phyloP scores from a whole-genome alignment of 75 land plant genomes.

The Pseudotsuga menziesii region DNA sequence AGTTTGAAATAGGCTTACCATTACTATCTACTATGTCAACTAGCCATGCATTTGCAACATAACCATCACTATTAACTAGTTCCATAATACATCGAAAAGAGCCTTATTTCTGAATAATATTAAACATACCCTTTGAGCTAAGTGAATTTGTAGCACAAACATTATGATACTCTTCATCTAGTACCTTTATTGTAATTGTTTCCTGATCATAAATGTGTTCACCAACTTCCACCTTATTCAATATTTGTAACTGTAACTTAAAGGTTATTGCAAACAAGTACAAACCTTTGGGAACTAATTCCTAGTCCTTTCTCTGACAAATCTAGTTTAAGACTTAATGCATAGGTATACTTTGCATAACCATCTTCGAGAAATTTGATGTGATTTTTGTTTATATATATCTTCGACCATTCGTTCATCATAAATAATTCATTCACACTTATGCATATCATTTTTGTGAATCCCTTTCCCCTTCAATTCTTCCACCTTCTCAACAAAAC shows the following conservation, averaged over 20 bases:
- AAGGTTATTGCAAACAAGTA: not conserved
- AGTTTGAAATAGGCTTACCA: not conserved
- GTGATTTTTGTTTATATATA: conserved; percentile 6
- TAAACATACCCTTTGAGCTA: conserved; percentile 52
- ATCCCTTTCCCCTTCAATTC: no score
- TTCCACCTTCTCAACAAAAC: no score
- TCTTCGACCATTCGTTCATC: conserved; percentile 27
- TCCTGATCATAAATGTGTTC: conserved; percentile 73
- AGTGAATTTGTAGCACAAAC: conserved; percentile 78
- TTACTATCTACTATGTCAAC: conserved; percentile 10
- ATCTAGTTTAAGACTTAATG: conserved; percentile 27
- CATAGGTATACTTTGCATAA: conserved; percentile 20
- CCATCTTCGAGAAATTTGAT: conserved; percentile 33
- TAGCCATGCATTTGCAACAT: conserved; percentile 82
- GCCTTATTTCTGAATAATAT: not conserved
- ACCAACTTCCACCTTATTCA: no score
- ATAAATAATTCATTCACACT: no score
- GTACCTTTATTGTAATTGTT: conserved; percentile 66
- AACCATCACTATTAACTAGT: conserved; percentile 50
- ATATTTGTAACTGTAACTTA: not conserved
- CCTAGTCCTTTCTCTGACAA: conserved; percentile 35
- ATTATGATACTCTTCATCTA: conserved; percentile 81
- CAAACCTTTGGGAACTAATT: not conserved
- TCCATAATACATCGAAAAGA: not conserved
- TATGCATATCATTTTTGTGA: no score